Evolutionary conservation across 169 alveolate genomes (phyloP).

Genomic region (Blepharisma undulans): DNA sequence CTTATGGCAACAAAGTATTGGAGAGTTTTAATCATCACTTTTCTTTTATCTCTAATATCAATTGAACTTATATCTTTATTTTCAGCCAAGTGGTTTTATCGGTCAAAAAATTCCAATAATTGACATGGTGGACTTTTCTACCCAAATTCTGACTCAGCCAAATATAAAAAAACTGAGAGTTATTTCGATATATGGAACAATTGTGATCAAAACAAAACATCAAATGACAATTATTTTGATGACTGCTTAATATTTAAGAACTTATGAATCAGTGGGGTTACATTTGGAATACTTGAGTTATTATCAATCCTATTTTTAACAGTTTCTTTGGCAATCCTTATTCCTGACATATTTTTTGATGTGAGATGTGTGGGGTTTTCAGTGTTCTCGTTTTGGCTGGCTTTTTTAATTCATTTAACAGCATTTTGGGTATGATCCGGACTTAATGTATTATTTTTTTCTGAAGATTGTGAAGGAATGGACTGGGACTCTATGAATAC

Average conservation of each 20-base stretch:
- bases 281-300: background rate
- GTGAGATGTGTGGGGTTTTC: background rate
- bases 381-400: background rate
- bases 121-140: background rate
- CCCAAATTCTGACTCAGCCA: background rate
- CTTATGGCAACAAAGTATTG: background rate
- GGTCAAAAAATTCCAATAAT: background rate
- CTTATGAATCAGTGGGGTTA: background rate
- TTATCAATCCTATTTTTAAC: background rate
- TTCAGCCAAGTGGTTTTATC: background rate
- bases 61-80: background rate
- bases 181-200: background rate
- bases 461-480: background rate
- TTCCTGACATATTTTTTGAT: background rate
- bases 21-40: background rate
- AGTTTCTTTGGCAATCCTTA: background rate
- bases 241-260: background rate
- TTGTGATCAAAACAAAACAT: background rate
- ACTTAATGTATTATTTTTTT: background rate
- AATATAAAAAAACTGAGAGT: background rate
- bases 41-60: background rate
- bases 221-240: background rate
- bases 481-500: background rate
- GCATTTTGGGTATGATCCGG: background rate
- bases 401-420: background rate